Evolutionary conservation across 495 filamentous ascomycete species (phyloP).

Genomic region (Ramalina peruviana): DNA sequence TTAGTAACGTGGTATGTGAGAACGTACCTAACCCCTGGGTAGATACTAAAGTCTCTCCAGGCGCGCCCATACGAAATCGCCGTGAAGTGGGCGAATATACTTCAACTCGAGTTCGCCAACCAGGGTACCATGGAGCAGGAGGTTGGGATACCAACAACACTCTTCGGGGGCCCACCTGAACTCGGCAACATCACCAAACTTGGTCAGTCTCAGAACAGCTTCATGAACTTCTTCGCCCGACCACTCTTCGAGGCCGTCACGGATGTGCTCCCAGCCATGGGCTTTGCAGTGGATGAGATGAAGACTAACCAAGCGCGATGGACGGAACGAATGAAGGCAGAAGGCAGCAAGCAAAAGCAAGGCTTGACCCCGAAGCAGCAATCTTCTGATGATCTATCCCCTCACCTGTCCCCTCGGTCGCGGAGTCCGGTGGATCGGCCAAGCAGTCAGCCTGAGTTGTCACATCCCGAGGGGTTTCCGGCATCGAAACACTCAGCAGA

Average conservation of each 20-base stretch:
- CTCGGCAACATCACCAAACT: slow-evolving; percentile 68
- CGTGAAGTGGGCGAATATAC: slow-evolving; percentile 71
- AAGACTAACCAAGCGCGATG: slow-evolving; percentile 59
- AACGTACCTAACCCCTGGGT: neutral
- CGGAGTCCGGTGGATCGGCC: slow-evolving; percentile 10
- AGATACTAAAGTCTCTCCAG: slow-evolving; percentile 30
- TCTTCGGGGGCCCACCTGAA: slow-evolving; percentile 71
- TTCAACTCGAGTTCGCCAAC: slow-evolving; percentile 86
- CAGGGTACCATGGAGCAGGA: slow-evolving; percentile 87
- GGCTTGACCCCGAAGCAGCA: neutral
- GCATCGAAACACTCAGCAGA: slow-evolving; percentile 10
- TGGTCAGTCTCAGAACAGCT: slow-evolving; percentile 77
- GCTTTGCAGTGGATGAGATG: slow-evolving; percentile 70
- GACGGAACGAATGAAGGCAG: slow-evolving; percentile 26
- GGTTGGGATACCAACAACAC: slow-evolving; percentile 69
- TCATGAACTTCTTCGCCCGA: slow-evolving; percentile 90
- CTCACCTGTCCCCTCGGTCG: slow-evolving; percentile 12
- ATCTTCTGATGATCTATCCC: slow-evolving; percentile 3
- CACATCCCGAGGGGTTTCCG: slow-evolving; percentile 18
- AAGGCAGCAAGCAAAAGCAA: neutral
- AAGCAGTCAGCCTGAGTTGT: slow-evolving; percentile 14
- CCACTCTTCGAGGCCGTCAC: slow-evolving; percentile 79
- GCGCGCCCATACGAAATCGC: slow-evolving; percentile 73
- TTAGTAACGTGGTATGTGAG: slow-evolving; percentile 80
- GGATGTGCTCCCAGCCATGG: slow-evolving; percentile 69